Evolutionary conservation across 2,329 filamentous ascomycete species (phyloP), one percentile per base, ranked within the genome.

Genomic region (Pseudocercospora eumusae): DNA sequence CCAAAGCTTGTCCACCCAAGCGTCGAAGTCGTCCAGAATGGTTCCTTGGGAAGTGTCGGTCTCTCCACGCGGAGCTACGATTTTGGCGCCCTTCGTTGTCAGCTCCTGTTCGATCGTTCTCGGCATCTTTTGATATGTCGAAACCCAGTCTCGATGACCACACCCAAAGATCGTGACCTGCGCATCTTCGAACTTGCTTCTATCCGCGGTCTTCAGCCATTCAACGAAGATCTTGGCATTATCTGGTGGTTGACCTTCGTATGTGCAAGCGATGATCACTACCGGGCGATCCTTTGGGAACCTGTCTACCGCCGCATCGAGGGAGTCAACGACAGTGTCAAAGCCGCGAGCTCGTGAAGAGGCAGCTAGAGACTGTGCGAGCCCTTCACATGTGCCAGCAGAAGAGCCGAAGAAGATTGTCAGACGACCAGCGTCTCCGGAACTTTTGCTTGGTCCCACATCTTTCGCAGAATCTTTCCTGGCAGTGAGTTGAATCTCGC

Each of bases 401-500:
- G 91, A 91, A 11, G 87, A 89, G 2, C 90, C 90, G 70, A 89
- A 92, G 52, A 87, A 83, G n/a, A 93, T 82, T 20, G 83, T 83
- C 67, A 93, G 78, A 1, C 79, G 79, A 64, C 28, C 55, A 15
- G 36, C 25, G 27, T 52, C 15, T 55, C 45, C 10, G 25, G 40
- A 66, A 0, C 92, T 72, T 2, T 82, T 81, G 36, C 36, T 40
- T n/a, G 36, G 2, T n/a, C 3, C 36, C 15, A 40, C 5, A 6
- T 40, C 15, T 40, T 40, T 18, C 13, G 36, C 36, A 40, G 36
- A 18, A n/a, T 40, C 36, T 40, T 40, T 18, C 36, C 36, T 40
- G n/a, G 36, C 15, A 40, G 36, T 15, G 7, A 15, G 13, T 40
- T 15, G 36, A 2, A 40, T 40, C 54, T 85, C 86, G 33, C 92